These are phyloP conservation scores for Asterella californica DNA, from an alignment of 225 moss, liverwort and hornwort species.

Conservation along the genomic window DNA sequence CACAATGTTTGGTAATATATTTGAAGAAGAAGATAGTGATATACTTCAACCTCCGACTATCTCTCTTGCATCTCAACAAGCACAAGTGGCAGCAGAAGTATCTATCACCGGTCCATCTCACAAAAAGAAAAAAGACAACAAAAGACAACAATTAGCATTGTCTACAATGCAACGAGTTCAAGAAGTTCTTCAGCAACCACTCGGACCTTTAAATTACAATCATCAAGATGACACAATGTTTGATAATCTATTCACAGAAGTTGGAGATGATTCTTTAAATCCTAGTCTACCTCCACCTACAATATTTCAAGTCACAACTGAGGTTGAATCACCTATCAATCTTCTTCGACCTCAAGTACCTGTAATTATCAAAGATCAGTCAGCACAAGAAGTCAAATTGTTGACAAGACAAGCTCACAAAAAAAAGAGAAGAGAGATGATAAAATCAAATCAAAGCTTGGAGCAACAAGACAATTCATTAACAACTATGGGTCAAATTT, in stretches of 20 bases:
- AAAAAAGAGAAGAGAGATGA: neutral
- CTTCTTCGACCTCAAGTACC: neutral
- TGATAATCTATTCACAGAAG: neutral
- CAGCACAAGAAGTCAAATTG: neutral
- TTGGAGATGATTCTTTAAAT: neutral
- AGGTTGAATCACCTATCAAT: neutral
- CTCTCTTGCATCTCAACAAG: neutral
- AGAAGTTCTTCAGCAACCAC: no score
- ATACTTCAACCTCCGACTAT: neutral
- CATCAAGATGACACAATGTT: neutral
- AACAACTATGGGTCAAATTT: no score
- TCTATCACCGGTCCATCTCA: neutral
- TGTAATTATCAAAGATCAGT: neutral
- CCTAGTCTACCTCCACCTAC: neutral
- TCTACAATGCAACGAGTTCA: neutral
- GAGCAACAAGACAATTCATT: neutral
- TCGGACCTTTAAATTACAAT: no score
- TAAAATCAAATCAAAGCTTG: neutral
- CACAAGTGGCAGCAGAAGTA: neutral
- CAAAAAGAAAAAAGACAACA: neutral
- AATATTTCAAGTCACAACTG: neutral
- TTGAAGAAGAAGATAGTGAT: neutral
- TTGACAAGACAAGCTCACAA: neutral
- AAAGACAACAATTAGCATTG: neutral
- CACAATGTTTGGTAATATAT: neutral